Conservation (phyloP, 805 yeast genomes). For the Yueomyces sinensis region DNA sequence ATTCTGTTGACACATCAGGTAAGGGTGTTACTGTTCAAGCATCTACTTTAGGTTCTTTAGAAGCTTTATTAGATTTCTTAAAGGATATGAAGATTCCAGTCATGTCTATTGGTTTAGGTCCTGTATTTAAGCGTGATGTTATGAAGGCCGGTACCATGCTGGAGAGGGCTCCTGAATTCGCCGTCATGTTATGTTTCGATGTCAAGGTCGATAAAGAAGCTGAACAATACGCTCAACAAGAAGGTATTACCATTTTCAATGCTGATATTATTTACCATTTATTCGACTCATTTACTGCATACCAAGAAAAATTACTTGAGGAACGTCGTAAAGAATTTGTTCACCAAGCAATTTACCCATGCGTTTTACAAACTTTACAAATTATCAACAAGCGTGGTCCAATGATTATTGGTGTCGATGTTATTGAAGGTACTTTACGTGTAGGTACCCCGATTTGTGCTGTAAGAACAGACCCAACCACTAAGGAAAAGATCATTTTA, state of each 20-base stretch:
- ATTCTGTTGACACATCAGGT: conserved; percentile 89
- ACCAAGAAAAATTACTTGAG: conserved; percentile 79
- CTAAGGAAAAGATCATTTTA: conserved; percentile 58
- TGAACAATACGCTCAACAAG: conserved; percentile 92
- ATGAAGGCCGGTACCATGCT: conserved; percentile 96
- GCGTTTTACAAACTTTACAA: conserved; percentile 87
- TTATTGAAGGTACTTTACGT: conserved; percentile 76
- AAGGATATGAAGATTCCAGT: conserved; percentile 99
- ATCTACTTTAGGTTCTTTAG: conserved; percentile 94
- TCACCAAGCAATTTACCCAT: conserved; percentile 87
- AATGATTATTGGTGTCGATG: conserved; percentile 98
- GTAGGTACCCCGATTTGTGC: conserved; percentile 94
- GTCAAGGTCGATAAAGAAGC: conserved; percentile 97
- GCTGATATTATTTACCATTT: conserved; percentile 95
- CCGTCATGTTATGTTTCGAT: conserved; percentile 98
- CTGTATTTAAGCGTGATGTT: conserved; percentile 95
- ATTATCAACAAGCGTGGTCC: conserved; percentile 98
- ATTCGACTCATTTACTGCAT: conserved; percentile 87
- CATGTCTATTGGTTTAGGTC: conserved; percentile 96
- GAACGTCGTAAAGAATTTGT: conserved; percentile 79
- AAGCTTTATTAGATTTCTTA: conserved; percentile 91
- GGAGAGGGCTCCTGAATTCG: conserved; percentile 89
- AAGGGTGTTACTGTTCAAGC: conserved; percentile 98
- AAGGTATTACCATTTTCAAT: conserved; percentile 80
- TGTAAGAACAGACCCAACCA: conserved; percentile 76